These are phyloP conservation scores for Knoxia roxburghii DNA, from an alignment of 257 asterid genomes.

Conservation along the genomic window DNA sequence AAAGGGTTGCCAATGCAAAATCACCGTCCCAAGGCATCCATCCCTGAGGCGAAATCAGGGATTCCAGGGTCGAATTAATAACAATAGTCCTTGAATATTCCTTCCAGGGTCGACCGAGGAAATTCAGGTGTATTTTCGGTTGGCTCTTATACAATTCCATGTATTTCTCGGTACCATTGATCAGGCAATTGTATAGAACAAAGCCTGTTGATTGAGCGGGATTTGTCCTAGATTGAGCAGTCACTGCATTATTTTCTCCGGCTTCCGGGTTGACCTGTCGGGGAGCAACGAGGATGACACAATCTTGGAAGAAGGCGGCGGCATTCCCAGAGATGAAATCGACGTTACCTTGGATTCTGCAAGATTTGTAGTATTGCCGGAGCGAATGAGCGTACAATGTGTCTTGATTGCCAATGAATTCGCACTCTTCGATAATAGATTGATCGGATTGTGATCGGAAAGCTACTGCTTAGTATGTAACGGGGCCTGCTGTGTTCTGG, in stretches of 20 bases:
- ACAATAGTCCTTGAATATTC: constrained; percentile 44
- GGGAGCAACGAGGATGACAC: constrained; percentile 36
- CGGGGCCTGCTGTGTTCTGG: constrained; percentile 50
- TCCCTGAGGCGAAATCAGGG: constrained; percentile 33
- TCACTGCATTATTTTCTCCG: constrained; percentile 46
- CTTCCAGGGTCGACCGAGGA: constrained; percentile 58
- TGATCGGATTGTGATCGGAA: constrained; percentile 43
- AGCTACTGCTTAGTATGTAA: constrained; percentile 54
- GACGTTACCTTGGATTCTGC: constrained; percentile 47
- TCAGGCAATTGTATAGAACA: constrained; percentile 36
- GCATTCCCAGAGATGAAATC: constrained; percentile 55
- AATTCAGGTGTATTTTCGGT: constrained; percentile 31
- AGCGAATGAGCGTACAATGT: constrained; percentile 40
- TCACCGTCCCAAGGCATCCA: constrained; percentile 50
- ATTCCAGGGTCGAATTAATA: constrained; percentile 30
- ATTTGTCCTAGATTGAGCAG: constrained; percentile 49
- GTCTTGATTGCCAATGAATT: constrained; percentile 52
- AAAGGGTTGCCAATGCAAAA: constrained; percentile 38
- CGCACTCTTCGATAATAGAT: constrained; percentile 39
- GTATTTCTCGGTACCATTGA: constrained; percentile 44
- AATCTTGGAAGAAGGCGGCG: constrained; percentile 40
- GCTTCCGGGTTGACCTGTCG: constrained; percentile 34
- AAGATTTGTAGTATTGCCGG: constrained; percentile 51
- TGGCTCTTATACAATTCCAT: constrained; percentile 37
- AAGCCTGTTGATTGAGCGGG: constrained; percentile 47